These are phyloP conservation scores for Herpotrichia juniperi DNA, from an alignment of 2,329 filamentous ascomycete genomes.

Conservation along the genomic window DNA sequence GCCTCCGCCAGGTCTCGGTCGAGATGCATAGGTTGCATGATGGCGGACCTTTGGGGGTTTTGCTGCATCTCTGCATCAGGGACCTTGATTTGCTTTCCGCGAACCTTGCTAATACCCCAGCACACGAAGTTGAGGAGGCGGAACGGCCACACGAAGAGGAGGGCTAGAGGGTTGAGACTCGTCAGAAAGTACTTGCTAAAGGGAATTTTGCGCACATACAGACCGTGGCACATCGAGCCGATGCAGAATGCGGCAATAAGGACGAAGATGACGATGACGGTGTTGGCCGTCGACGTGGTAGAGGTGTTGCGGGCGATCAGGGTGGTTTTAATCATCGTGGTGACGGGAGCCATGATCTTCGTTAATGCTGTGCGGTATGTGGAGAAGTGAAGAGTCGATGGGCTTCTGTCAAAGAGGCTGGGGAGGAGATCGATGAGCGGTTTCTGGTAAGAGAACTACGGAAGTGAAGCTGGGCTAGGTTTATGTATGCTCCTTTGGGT, in stretches of 20 bases:
- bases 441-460: no score
- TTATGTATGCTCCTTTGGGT: no score
- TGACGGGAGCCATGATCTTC: no score
- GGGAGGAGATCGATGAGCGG: no score
- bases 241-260: constrained; percentile 1
- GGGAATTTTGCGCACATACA: background rate
- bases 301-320: background rate
- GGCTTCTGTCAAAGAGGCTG: background rate
- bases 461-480: no score
- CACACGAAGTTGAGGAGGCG: background rate
- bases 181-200: background rate
- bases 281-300: background rate
- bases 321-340: background rate
- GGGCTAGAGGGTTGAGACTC: background rate
- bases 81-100: background rate
- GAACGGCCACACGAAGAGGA: constrained; percentile 2
- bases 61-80: background rate
- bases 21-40: background rate
- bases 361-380: no score
- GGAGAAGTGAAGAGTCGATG: no score
- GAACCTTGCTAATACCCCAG: background rate
- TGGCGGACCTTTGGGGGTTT: background rate
- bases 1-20: no score
- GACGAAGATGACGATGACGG: constrained; percentile 3
- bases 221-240: background rate